These are phyloP conservation scores for Parietichytrium sp. DNA, from an alignment of 108 stramenopile genomes.

Conservation along the genomic window DNA sequence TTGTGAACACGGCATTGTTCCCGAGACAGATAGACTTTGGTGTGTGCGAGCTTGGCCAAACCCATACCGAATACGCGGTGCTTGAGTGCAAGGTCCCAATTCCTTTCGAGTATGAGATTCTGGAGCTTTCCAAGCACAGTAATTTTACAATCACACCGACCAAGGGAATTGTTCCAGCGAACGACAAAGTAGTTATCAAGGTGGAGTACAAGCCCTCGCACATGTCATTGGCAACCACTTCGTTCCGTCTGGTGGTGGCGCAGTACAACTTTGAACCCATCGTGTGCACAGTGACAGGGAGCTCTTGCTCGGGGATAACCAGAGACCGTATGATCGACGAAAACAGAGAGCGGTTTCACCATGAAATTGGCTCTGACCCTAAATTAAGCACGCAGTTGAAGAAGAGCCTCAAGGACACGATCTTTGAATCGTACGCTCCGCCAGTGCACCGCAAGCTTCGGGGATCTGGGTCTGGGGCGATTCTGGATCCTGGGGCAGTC, in stretches of 20 bases:
- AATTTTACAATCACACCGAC: slow-evolving; percentile 44
- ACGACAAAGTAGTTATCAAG: slow-evolving; percentile 38
- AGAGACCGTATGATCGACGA: neutral
- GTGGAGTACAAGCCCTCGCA: slow-evolving; percentile 43
- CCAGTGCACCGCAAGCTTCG: too few species aligned
- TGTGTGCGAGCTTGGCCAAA: slow-evolving; percentile 43
- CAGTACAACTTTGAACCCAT: slow-evolving; percentile 56
- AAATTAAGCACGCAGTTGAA: neutral
- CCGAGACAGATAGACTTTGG: slow-evolving; percentile 51
- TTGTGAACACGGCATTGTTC: slow-evolving; percentile 50
- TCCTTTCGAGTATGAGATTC: slow-evolving; percentile 51
- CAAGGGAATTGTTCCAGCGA: slow-evolving; percentile 44
- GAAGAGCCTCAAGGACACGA: neutral
- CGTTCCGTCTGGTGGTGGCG: slow-evolving; percentile 42
- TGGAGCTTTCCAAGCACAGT: slow-evolving; percentile 42
- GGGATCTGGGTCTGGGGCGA: too few species aligned
- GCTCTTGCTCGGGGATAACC: slow-evolving; percentile 39
- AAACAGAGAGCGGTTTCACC: neutral
- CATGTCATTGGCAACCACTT: slow-evolving; percentile 17
- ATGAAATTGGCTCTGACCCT: neutral
- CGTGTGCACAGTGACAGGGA: slow-evolving; percentile 44
- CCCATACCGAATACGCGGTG: neutral
- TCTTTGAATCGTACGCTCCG: slow-evolving; percentile 38
- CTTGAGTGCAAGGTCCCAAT: slow-evolving; percentile 55
- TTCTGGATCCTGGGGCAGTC: too few species aligned